Base-by-base conservation (phyloP, 768 basidiomycete genomes). In the Mrakia frigida region DNA sequence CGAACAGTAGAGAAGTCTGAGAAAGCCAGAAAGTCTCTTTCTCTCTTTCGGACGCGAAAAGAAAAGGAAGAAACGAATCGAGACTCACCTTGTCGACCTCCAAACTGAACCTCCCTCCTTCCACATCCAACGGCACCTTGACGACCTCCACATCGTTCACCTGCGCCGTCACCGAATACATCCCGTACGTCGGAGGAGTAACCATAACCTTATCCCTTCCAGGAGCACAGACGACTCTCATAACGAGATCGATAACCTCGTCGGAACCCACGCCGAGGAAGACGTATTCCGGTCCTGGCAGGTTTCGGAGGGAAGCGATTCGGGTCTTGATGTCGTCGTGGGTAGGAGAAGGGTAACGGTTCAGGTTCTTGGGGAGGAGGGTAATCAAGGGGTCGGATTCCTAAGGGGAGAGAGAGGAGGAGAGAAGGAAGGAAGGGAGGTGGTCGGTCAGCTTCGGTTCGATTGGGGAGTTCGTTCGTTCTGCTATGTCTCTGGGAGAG, bases 251-350 rank as follows among this genome's bases (percentile, higher is more conserved):
- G 79, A 98, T 94, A 59, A 94, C 90, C 81, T 99, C 97, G 84
- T 99, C 97, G 0, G 92, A 94, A 3, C 97, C 97, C 0, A 98
- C 97, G 3, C 97, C 97, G 3, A 99, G 88, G 82, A 98, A 98
- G 56, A 98, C 88, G 59, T 78, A 87, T 76, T 90, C 87, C 59
- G 85, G 84, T 0, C 85, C 85, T 2, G 91, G 88, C 0, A 98
- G 84, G 9, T 86, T 86, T 23, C 97, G 88, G 52, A 98, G 85
- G 6, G 85, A 81, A 18, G 91, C 92, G 76, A 98, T 89, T 33
- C 89, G 88, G 6, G 84, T 77, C 82, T 97, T 97, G 80, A 99
- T 90, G 41, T 85, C 83, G 70, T 89, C 87, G 82, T 97, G 91
- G 6, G 92, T 90, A 0, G 97, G 97, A 78, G 93, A 92, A 1